Conservation (phyloP, 129 eudicot species). For the Flaveria trinervia region DNA sequence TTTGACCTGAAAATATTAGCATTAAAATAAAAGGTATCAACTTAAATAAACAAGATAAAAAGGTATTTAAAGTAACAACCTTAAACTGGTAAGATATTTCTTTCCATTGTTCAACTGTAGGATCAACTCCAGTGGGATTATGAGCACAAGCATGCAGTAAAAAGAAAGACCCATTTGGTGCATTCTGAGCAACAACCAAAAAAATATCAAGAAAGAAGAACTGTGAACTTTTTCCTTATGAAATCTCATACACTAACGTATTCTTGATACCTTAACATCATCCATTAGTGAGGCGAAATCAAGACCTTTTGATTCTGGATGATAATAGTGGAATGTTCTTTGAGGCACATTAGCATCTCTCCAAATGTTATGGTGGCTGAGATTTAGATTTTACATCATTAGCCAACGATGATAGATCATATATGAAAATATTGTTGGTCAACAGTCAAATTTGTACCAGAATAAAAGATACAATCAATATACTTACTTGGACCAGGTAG, state of each 20-base stretch:
- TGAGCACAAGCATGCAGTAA: slow-evolving; percentile 99
- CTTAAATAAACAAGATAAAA: neutral
- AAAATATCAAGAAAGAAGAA: neutral
- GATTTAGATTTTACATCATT: slow-evolving; percentile 27
- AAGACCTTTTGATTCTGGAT: slow-evolving; percentile 86
- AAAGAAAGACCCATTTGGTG: slow-evolving; percentile 93
- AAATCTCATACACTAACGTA: neutral
- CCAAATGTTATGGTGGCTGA: slow-evolving; percentile 98
- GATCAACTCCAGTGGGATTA: slow-evolving; percentile 99
- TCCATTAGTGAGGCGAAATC: slow-evolving; percentile 84
- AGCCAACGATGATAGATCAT: slow-evolving; percentile 19
- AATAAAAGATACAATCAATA: neutral
- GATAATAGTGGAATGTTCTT: slow-evolving; percentile 80
- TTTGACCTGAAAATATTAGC: slow-evolving; percentile 57
- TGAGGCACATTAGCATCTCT: slow-evolving; percentile 91
- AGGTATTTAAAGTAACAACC: slow-evolving; percentile 35
- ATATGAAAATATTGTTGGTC: neutral
- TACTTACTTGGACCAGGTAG: slow-evolving; percentile 96
- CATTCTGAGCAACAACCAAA: slow-evolving; percentile 58
- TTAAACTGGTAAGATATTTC: slow-evolving; percentile 85
- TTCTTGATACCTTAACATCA: slow-evolving; percentile 67
- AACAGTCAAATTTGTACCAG: slow-evolving; percentile 5
- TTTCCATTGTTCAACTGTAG: slow-evolving; percentile 90
- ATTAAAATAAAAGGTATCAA: neutral
- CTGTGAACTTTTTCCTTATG: neutral